phyloP scores from a whole-genome alignment of 2,329 filamentous ascomycete species.

The Aureobasidium sp. region DNA sequence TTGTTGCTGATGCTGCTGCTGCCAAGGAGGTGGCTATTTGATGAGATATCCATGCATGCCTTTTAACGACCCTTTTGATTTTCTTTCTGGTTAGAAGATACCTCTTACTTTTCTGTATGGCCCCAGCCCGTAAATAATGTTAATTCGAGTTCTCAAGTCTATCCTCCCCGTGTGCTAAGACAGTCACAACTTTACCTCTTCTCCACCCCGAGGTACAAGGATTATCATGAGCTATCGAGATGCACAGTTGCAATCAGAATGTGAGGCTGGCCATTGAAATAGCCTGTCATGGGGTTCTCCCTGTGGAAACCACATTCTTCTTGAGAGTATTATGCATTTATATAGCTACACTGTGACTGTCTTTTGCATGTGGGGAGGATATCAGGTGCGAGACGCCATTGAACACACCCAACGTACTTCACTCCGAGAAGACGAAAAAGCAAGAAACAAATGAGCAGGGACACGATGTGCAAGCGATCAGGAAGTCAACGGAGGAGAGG shows the following conservation, averaged over 20 bases:
- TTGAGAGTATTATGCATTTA: too few species aligned
- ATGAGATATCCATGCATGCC: neutral
- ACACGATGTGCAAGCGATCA: neutral
- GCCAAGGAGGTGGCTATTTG: conserved; percentile 1
- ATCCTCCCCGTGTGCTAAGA: neutral
- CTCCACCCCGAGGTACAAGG: too few species aligned
- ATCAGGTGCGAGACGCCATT: too few species aligned
- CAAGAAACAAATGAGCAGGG: neutral
- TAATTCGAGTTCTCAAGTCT: neutral
- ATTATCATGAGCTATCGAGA: too few species aligned
- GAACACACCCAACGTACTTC: neutral
- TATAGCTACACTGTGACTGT: too few species aligned
- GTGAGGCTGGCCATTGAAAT: too few species aligned
- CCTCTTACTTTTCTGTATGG: neutral
- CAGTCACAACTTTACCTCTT: too few species aligned
- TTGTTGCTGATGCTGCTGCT: neutral
- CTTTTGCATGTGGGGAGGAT: too few species aligned
- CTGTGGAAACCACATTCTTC: too few species aligned
- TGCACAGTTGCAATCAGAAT: too few species aligned
- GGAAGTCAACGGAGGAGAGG: neutral
- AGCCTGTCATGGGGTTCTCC: too few species aligned
- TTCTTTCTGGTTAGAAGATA: neutral
- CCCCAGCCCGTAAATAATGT: neutral
- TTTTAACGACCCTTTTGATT: neutral
- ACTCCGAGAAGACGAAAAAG: neutral